phyloP scores from a whole-genome alignment of 2,329 filamentous ascomycete genomes.

The Colletotrichum orbiculare region DNA sequence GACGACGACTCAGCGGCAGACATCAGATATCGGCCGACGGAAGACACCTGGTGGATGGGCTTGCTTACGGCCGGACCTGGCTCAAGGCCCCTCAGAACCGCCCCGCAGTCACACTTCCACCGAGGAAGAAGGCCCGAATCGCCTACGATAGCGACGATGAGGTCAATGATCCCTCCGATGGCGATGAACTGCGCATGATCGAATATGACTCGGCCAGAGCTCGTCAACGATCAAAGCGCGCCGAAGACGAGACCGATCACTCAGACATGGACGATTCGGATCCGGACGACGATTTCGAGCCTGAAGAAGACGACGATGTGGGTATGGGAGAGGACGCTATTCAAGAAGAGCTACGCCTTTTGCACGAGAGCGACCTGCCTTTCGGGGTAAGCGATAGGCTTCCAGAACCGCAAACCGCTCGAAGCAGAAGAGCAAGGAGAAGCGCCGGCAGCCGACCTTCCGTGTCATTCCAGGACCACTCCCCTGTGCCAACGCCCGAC shows the following conservation, averaged over 20 bases:
- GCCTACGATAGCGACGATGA: constrained; percentile 50
- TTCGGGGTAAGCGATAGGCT: constrained; percentile 39
- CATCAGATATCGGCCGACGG: constrained; percentile 84
- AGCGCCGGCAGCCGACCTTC: neutral
- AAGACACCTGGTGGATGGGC: constrained; percentile 84
- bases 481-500: constrained; percentile 6
- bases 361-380: constrained; percentile 53
- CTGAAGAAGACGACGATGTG: constrained; percentile 36
- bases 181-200: constrained; percentile 39
- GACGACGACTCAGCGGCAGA: constrained; percentile 79
- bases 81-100: constrained; percentile 69
- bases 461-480: neutral
- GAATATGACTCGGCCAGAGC: constrained; percentile 36
- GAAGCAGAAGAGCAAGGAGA: constrained; percentile 8
- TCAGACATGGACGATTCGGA: constrained; percentile 40
- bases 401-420: constrained; percentile 33
- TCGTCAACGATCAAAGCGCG: constrained; percentile 39
- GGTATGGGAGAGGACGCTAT: constrained; percentile 35
- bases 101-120: constrained; percentile 77
- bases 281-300: constrained; percentile 39
- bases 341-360: constrained; percentile 55
- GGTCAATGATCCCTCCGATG: constrained; percentile 50
- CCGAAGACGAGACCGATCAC: too few species aligned
- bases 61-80: constrained; percentile 83
- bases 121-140: constrained; percentile 75